phyloP scores from a whole-genome alignment of 2,329 filamentous ascomycete genomes.

The Keithomyces neogunnii region DNA sequence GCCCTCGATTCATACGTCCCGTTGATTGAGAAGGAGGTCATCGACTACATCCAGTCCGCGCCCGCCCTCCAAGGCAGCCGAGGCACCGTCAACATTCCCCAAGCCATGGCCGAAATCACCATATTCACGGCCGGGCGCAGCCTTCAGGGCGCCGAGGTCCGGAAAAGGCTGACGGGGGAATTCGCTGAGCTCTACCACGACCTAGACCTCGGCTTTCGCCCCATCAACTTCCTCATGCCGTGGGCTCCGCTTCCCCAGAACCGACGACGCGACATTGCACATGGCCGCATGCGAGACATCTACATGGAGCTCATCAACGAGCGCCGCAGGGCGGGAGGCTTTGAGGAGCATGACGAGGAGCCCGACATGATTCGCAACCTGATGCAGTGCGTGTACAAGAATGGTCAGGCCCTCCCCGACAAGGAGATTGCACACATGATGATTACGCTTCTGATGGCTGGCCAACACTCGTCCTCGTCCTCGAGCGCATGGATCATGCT shows the following conservation, averaged over 20 bases:
- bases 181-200: slow-evolving; percentile 74
- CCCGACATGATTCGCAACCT: slow-evolving; percentile 71
- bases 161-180: slow-evolving; percentile 59
- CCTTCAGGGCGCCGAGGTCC: slow-evolving; percentile 69
- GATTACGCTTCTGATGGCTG: slow-evolving; percentile 79
- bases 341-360: slow-evolving; percentile 32
- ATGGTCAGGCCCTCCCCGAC: slow-evolving; percentile 60
- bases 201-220: slow-evolving; percentile 65
- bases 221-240: slow-evolving; percentile 75
- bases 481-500: slow-evolving; percentile 73
- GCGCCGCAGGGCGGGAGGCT: slow-evolving; percentile 36
- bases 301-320: slow-evolving; percentile 64
- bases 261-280: slow-evolving; percentile 60
- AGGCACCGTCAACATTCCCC: slow-evolving; percentile 56
- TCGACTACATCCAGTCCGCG: slow-evolving; percentile 51
- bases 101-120: slow-evolving; percentile 66
- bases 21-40: slow-evolving; percentile 62
- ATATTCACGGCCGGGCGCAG: slow-evolving; percentile 73
- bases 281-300: slow-evolving; percentile 59
- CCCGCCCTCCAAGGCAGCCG: slow-evolving; percentile 49
- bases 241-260: slow-evolving; percentile 74
- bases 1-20: slow-evolving; percentile 59
- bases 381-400: slow-evolving; percentile 70
- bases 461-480: slow-evolving; percentile 72
- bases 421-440: slow-evolving; percentile 76